These are phyloP conservation scores for Fistulinella cinereoalba DNA, from an alignment of 1,284 basidiomycete genomes.

Conservation along the genomic window DNA sequence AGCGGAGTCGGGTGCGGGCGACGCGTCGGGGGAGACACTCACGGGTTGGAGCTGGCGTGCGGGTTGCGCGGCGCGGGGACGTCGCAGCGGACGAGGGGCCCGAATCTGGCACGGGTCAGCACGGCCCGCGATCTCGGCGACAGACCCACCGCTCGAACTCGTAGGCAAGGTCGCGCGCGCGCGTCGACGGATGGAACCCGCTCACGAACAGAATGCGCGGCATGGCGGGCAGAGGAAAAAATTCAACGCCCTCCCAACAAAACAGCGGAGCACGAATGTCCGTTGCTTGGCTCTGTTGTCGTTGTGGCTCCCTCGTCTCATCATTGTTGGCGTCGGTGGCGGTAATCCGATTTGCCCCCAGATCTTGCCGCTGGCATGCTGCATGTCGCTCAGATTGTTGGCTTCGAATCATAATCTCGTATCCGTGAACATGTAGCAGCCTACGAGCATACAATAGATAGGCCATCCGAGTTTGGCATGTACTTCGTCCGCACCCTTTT, in stretches of 20 bases:
- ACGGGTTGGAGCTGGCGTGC: conserved; percentile 70
- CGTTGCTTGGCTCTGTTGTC: conserved; percentile 38
- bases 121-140: too few relatives aligned
- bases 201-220: conserved; percentile 85
- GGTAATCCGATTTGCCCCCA: too few relatives aligned
- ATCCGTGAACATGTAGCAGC: too few relatives aligned
- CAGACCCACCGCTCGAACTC: conserved; percentile 81
- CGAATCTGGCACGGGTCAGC: conserved; percentile 46
- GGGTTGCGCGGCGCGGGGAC: conserved; percentile 83
- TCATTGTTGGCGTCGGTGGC: not conserved
- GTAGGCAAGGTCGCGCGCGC: conserved; percentile 79
- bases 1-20: too few relatives aligned
- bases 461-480: too few relatives aligned
- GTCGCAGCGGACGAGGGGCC: conserved; percentile 80
- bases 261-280: conserved; percentile 32
- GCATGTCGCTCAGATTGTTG: too few relatives aligned
- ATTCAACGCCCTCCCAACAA: conserved; percentile 8
- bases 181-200: conserved; percentile 76
- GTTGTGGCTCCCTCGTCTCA: conserved; percentile 35
- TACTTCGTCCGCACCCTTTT: too few relatives aligned
- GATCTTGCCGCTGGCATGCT: too few relatives aligned
- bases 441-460: too few relatives aligned
- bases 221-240: conserved; percentile 35
- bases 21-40: conserved; percentile 47
- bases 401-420: too few relatives aligned